Base-by-base conservation (phyloP, 257 asterid genomes). In the Nicotiana sylvestris region DNA sequence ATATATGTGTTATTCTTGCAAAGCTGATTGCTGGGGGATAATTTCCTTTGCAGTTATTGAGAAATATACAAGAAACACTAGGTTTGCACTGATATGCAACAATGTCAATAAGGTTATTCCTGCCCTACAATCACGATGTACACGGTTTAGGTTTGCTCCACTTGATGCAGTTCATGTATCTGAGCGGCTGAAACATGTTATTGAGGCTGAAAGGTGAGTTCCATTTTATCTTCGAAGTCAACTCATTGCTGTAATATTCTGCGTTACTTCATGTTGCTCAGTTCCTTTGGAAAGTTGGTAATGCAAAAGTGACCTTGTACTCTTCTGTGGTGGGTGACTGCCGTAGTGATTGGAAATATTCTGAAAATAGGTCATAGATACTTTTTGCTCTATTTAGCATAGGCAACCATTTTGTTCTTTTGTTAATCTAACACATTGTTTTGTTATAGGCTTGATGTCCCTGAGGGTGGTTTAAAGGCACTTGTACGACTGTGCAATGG, bases 91-190 rank as follows among this genome's bases (percentile, higher is more conserved):
- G 84, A 93, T 96, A 64, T 92, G 98, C 90, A 96, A 96, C 91
- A 95, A 96, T 82, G 98, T 94, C 82, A 96, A 96, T 88, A 96
- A 96, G 96, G 81, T 94, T 67, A 96, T 96, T 86, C 98, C 99
- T 62, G 97, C 98, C 67, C 84, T 96, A 79, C 99, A 96, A 85
- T 94, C 99, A 86, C 92, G 99, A 86, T 96, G 99, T 85, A 96
- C 99, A 29, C 92, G 98, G 29, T 96, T 96, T 86, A 96, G 98
- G 72, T 96, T 96, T 92, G 97, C 99, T 72, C 99, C 99, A 83
- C 99, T 96, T 35, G 94, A 93, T 86, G 90, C 90, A 61, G 86
- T 92, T 87, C 95, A 94, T 80, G 93, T 96, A 69, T 85, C 81
- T 16, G 97, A 94, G 89, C 90, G 99, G 86, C 95, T 94, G 84